Evolutionary conservation across 2,329 filamentous ascomycete species (phyloP).

Genomic region (Blumeria hordei): DNA sequence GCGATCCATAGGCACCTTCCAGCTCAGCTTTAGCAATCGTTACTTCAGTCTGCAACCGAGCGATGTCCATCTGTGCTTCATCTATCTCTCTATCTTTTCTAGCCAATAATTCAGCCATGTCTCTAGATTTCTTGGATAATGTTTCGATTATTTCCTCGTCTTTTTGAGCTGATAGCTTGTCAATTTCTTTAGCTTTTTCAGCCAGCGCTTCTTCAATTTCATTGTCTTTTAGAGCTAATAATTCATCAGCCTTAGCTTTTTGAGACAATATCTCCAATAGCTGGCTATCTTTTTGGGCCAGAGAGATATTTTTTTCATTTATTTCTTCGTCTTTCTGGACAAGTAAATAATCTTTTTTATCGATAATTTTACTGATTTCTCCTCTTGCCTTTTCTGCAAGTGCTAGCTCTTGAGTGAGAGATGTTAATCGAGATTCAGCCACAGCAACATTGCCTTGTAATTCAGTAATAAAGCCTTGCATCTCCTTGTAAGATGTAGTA

Average conservation of each 20-base stretch:
- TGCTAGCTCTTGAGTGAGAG: conserved; percentile 9
- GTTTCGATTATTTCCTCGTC: no score
- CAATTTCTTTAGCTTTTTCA: neutral
- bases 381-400: conserved; percentile 8
- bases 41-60: conserved; percentile 48
- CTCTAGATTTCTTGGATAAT: no score
- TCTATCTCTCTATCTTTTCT: conserved; percentile 24
- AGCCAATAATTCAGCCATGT: neutral
- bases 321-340: conserved; percentile 7
- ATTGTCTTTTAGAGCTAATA: conserved; percentile 4
- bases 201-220: conserved; percentile 4
- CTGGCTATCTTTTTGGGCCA: neutral
- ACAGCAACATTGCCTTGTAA: conserved; percentile 10
- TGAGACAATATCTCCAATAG: no score
- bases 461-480: conserved; percentile 10
- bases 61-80: conserved; percentile 36
- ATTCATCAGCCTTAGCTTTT: no score
- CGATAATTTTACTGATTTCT: conserved; percentile 5
- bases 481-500: conserved; percentile 10
- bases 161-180: no score
- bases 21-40: conserved; percentile 83
- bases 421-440: conserved; percentile 10
- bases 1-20: conserved; percentile 75
- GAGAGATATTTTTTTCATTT: neutral
- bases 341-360: conserved; percentile 7